phyloP scores from a whole-genome alignment of 192 early-diverging fungal genomes.

The Glomus cerebriforme region DNA sequence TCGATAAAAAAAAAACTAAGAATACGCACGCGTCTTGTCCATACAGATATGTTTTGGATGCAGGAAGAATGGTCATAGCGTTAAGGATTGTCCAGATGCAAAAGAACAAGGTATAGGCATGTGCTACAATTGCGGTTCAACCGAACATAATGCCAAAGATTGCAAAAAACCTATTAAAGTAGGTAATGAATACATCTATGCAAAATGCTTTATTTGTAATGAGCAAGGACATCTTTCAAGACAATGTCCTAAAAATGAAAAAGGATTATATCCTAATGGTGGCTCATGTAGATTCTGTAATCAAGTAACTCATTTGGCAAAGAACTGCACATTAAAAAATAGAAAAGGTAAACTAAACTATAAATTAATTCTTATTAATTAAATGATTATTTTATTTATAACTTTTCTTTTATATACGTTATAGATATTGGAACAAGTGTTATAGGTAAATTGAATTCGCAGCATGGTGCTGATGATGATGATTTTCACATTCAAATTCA shows the following conservation, averaged over 20 bases:
- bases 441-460: constrained; percentile 76
- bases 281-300: constrained; percentile 88
- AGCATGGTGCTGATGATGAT: constrained; percentile 95
- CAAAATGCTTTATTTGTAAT: constrained; percentile 88
- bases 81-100: constrained; percentile 77
- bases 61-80: constrained; percentile 79
- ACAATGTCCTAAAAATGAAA: constrained; percentile 84
- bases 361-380: background rate
- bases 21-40: background rate
- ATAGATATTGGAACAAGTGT: constrained; percentile 50
- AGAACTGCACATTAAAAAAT: constrained; percentile 74
- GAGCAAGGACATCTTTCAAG: constrained; percentile 79
- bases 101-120: constrained; percentile 56
- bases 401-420: constrained; percentile 11
- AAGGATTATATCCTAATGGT: constrained; percentile 88
- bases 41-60: constrained; percentile 82
- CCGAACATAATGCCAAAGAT: constrained; percentile 78
- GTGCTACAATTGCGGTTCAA: constrained; percentile 89
- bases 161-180: constrained; percentile 64
- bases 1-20: background rate
- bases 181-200: constrained; percentile 67
- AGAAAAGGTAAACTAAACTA: constrained; percentile 40
- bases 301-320: constrained; percentile 82
- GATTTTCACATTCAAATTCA: constrained; percentile 77
- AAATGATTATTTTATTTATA: background rate